phyloP scores from a whole-genome alignment of 805 yeast genomes.

The Wickerhamiella vanderwaltii region DNA sequence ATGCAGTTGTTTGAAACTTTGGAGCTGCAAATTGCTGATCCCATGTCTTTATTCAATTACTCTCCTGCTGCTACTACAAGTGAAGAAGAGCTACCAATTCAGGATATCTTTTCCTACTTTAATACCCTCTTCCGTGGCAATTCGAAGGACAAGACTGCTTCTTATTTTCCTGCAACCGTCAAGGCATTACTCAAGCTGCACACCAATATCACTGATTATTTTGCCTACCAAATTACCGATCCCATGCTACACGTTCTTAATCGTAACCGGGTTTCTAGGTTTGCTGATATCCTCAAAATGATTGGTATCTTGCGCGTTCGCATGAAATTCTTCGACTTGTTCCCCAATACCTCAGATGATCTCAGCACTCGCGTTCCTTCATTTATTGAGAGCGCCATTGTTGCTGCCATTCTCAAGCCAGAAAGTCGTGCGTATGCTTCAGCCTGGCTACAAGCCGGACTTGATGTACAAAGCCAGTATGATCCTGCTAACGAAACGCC shows the following conservation, averaged over 20 bases:
- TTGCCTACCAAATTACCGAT: constrained; percentile 55
- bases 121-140: constrained; percentile 40
- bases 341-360: constrained; percentile 28
- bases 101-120: constrained; percentile 62
- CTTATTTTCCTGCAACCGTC: constrained; percentile 56
- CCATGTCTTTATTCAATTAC: constrained; percentile 47
- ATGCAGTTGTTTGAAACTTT: constrained; percentile 56
- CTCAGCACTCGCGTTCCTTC: constrained; percentile 47
- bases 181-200: constrained; percentile 56
- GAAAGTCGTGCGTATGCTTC: constrained; percentile 59
- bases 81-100: constrained; percentile 48
- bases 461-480: constrained; percentile 22
- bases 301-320: constrained; percentile 53
- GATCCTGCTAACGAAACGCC: constrained; percentile 8
- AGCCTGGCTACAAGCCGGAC: constrained; percentile 56
- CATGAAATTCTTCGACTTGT: constrained; percentile 46
- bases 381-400: constrained; percentile 67
- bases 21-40: constrained; percentile 53
- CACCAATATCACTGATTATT: constrained; percentile 48
- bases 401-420: constrained; percentile 64
- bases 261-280: constrained; percentile 51
- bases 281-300: constrained; percentile 56
- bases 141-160: constrained; percentile 33
- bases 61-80: constrained; percentile 30
- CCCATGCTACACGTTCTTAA: constrained; percentile 31